A percentile compares a stretch with the other conserved stretches of the same genome.
These are phyloP conservation scores for Komagataea norvegica DNA, from an alignment of 1,139 yeast genomes.

Conservation along the genomic window DNA sequence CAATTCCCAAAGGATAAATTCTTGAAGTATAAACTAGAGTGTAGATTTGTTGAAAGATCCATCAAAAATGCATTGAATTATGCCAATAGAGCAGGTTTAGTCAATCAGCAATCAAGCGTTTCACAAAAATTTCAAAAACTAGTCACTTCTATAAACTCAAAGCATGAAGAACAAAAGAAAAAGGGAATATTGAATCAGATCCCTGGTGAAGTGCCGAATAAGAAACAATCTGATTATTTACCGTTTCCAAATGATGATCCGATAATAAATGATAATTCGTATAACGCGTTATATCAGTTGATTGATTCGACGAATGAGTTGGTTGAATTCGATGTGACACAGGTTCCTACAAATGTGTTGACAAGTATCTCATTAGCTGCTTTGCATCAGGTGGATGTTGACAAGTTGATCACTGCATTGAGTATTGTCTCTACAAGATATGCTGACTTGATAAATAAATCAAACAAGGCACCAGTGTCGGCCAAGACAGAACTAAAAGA, in stretches of 20 bases:
- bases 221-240: constrained; percentile 17
- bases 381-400: constrained; percentile 47
- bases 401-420: constrained; percentile 60
- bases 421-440: constrained; percentile 65
- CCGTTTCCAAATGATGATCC: constrained; percentile 22
- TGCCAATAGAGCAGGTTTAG: constrained; percentile 32
- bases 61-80: constrained; percentile 44
- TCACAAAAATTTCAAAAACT: constrained; percentile 17
- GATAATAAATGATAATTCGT: constrained; percentile 35
- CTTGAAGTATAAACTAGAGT: constrained; percentile 37
- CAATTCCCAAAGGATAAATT: constrained; percentile 33
- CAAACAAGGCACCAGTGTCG: constrained; percentile 15
- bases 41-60: constrained; percentile 45
- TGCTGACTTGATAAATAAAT: constrained; percentile 34
- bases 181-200: constrained; percentile 22
- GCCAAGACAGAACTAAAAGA: constrained; percentile 27
- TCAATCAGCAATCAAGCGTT: constrained; percentile 19
- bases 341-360: constrained; percentile 61
- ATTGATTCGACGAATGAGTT: constrained; percentile 58
- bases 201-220: constrained; percentile 24
- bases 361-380: constrained; percentile 64
- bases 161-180: constrained; percentile 25
- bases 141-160: constrained; percentile 20
- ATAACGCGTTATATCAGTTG: constrained; percentile 49
- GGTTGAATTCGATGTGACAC: constrained; percentile 63